These are phyloP conservation scores for Pulicaria dysenterica DNA, from an alignment of 129 eudicot genomes.

Conservation along the genomic window DNA sequence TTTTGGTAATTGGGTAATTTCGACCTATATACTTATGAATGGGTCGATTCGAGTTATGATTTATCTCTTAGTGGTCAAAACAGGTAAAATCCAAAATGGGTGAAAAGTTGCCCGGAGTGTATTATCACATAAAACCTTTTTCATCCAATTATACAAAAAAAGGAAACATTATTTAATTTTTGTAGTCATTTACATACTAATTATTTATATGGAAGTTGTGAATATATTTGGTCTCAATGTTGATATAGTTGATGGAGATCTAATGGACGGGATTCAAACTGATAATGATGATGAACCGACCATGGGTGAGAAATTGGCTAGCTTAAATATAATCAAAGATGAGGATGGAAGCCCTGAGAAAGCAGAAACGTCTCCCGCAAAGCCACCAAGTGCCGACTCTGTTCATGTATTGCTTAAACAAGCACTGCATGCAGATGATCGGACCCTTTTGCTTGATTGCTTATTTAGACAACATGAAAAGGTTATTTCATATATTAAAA, in stretches of 20 bases:
- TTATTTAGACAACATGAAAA: constrained; percentile 80
- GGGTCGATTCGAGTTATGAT: background rate
- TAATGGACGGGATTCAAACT: constrained; percentile 45
- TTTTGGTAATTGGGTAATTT: background rate
- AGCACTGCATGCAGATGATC: constrained; percentile 93
- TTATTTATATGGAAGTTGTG: background rate
- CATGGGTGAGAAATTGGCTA: constrained; percentile 87
- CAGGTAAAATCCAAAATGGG: background rate
- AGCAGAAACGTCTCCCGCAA: constrained; percentile 41
- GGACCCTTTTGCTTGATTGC: constrained; percentile 81
- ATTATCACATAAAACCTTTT: background rate
- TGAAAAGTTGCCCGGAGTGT: background rate
- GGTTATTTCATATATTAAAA: constrained; percentile 36
- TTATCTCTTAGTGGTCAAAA: background rate
- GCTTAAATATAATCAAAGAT: constrained; percentile 48
- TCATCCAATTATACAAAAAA: background rate
- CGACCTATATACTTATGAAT: background rate
- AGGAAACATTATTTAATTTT: background rate
- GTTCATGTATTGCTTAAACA: constrained; percentile 85
- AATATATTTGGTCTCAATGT: background rate
- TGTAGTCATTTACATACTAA: background rate
- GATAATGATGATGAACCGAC: constrained; percentile 80
- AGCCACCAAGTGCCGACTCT: constrained; percentile 94
- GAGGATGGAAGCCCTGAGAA: constrained; percentile 40
- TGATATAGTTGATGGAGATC: constrained; percentile 49